Percentiles rank a stretch among this genome's conserved stretches.
phyloP scores from a whole-genome alignment of 306 rosid species.

The Ormosia semicastrata region DNA sequence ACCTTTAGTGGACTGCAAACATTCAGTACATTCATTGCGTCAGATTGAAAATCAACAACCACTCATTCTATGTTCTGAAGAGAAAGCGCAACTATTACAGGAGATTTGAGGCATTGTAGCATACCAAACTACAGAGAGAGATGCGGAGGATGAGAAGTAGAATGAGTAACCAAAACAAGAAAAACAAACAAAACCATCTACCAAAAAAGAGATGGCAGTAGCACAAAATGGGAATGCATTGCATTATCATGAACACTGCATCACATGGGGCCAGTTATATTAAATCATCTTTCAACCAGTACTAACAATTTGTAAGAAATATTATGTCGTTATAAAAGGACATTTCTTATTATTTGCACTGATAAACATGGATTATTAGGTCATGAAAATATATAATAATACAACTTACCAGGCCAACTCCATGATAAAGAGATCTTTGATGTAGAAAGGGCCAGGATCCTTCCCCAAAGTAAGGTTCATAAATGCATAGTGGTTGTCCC shows the following conservation, averaged over 20 bases:
- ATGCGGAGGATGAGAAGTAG: background rate
- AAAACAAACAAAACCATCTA: background rate
- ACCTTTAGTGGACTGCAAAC: constrained; percentile 77
- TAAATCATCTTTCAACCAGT: background rate
- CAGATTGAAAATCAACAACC: constrained; percentile 13
- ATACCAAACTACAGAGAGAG: background rate
- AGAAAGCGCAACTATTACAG: background rate
- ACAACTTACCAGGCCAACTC: constrained; percentile 71
- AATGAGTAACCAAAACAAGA: background rate
- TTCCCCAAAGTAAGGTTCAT: constrained; percentile 93
- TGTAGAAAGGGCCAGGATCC: constrained; percentile 98
- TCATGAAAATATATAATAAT: background rate
- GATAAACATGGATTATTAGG: background rate
- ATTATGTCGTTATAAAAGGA: background rate
- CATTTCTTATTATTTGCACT: background rate
- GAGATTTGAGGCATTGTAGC: background rate
- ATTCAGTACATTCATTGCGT: constrained; percentile 21
- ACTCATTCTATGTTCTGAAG: background rate
- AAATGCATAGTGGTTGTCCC: constrained; percentile 88
- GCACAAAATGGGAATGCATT: background rate
- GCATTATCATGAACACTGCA: background rate
- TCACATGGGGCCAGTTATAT: background rate
- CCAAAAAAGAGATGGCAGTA: background rate
- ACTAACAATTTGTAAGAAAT: constrained; percentile 4
- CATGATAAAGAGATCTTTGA: constrained; percentile 73